Percentiles rank a stretch among this genome's conserved stretches.
These are phyloP conservation scores for Nitzschia sp. DNA, from an alignment of 108 stramenopile genomes.

Conservation along the genomic window DNA sequence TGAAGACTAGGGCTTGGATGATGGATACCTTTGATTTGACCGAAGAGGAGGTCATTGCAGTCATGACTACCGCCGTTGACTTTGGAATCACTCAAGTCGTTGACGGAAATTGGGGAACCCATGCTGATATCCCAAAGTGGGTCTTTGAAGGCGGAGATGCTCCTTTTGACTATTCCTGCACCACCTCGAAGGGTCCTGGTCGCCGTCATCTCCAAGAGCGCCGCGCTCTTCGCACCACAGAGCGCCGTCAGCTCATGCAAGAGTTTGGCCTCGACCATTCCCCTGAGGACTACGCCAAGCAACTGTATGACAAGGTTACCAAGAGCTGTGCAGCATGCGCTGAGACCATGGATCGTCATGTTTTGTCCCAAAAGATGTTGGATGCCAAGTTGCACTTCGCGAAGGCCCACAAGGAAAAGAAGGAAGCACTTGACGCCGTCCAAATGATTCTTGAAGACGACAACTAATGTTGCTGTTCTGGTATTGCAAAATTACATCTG, in stretches of 20 bases:
- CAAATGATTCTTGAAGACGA: neutral
- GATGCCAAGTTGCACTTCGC: slow-evolving; percentile 25
- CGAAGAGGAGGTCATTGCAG: slow-evolving; percentile 36
- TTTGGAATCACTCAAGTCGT: slow-evolving; percentile 37
- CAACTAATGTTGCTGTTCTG: neutral
- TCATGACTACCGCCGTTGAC: slow-evolving; percentile 36
- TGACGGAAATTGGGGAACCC: slow-evolving; percentile 35
- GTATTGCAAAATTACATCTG: too few species aligned
- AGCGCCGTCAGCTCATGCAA: slow-evolving; percentile 21
- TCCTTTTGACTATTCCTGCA: slow-evolving; percentile 34
- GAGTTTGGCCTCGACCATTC: neutral
- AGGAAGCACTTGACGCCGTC: neutral
- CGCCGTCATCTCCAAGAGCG: slow-evolving; percentile 6
- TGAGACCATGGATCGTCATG: neutral
- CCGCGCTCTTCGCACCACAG: neutral
- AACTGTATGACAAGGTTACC: slow-evolving; percentile 10
- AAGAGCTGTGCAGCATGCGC: neutral
- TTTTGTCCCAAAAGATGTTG: slow-evolving; percentile 5
- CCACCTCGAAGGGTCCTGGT: slow-evolving; percentile 23
- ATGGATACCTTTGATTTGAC: slow-evolving; percentile 31
- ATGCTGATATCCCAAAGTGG: slow-evolving; percentile 35
- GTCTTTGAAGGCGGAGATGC: slow-evolving; percentile 25
- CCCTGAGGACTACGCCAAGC: slow-evolving; percentile 11
- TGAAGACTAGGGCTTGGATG: slow-evolving; percentile 37
- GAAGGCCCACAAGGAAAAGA: neutral